Conservation (phyloP, 495 filamentous ascomycete species). For the Articulospora tetracladia region DNA sequence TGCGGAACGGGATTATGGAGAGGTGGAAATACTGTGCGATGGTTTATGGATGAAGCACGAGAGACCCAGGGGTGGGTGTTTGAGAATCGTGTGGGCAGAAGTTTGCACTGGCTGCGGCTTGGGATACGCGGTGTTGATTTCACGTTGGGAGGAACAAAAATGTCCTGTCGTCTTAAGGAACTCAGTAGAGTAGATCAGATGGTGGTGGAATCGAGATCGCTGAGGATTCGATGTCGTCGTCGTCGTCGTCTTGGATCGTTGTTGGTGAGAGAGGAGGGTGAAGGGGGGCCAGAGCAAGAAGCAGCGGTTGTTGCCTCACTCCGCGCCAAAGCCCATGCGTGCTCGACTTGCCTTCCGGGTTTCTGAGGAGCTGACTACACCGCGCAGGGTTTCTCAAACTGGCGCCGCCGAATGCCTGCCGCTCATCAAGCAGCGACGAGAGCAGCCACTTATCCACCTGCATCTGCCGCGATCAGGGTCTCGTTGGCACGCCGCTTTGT, state of each 20-base stretch:
- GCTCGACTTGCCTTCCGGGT: background rate
- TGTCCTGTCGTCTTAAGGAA: slow-evolving; percentile 8
- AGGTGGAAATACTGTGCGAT: background rate
- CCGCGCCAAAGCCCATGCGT: background rate
- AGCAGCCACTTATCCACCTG: slow-evolving; percentile 1
- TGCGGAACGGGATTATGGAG: background rate
- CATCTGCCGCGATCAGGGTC: background rate
- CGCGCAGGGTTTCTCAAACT: background rate
- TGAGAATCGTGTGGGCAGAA: slow-evolving; percentile 15
- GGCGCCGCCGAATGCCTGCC: slow-evolving; percentile 12
- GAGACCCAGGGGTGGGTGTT: slow-evolving; percentile 6
- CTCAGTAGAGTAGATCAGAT: slow-evolving; percentile 5
- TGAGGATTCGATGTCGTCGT: slow-evolving; percentile 11
- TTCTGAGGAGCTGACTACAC: slow-evolving; percentile 2
- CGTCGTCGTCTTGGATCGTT: slow-evolving; percentile 6
- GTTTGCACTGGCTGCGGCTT: background rate
- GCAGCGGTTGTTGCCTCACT: slow-evolving; percentile 14
- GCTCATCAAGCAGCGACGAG: slow-evolving; percentile 5
- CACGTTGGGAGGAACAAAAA: slow-evolving; percentile 1
- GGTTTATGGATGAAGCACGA: slow-evolving; percentile 11
- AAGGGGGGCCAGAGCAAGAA: background rate
- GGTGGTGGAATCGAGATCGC: background rate
- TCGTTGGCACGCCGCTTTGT: slow-evolving; percentile 11
- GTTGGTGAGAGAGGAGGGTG: background rate
- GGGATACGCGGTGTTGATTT: slow-evolving; percentile 6